Evolutionary conservation across 495 filamentous ascomycete species (phyloP), one percentile per base, ranked within the genome.

Genomic region (Talaromyces wortmannii): DNA sequence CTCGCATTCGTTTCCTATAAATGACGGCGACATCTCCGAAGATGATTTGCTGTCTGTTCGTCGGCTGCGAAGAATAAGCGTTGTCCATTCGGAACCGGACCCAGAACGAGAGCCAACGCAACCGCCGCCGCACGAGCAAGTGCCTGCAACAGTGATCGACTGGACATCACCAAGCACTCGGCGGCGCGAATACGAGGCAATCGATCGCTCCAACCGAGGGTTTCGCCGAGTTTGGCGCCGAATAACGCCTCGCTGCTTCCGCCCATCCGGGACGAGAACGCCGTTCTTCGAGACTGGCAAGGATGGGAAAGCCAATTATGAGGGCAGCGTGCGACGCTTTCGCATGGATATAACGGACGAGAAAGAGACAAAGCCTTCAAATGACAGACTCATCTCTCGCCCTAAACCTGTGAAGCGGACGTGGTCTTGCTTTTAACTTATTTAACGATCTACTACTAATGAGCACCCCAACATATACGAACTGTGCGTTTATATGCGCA

Each of bases 101-200:
- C 44, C 18, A 13, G 30, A 45, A 15, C 45, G 45, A 5, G 49
- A 31, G n/a, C 65, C 36, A 62, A 64, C 32, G 31, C 63, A 16
- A 55, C 60, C 5, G 49, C 45, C 32, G 17, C 3, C 31, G 17
- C 52, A 63, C 45, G 57, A 57, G n/a, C 58, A 71, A 30, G 60
- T 72, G 44, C 67, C 72, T 48, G 65, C 68, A 13, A 78, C 76
- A 15, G 67, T 76, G 4, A 78, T 78, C 57, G 74, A 78, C 56
- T 79, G 76, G 76, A 79, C 75, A 2, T 73, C 73, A 0, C 64
- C 68, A 7, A 69, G 72, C 12, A 78, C 75, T 8, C 74, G 76
- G 16, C 61, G 75, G 7, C 67, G 63, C 31, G 74, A 79, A 53
- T 79, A 79, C 45, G 65, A 76, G 46, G 72, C 77, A 46, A 79